Evolutionary conservation across 164 flowering plant species (phyloP).

Genomic region (Vitis riparia): DNA sequence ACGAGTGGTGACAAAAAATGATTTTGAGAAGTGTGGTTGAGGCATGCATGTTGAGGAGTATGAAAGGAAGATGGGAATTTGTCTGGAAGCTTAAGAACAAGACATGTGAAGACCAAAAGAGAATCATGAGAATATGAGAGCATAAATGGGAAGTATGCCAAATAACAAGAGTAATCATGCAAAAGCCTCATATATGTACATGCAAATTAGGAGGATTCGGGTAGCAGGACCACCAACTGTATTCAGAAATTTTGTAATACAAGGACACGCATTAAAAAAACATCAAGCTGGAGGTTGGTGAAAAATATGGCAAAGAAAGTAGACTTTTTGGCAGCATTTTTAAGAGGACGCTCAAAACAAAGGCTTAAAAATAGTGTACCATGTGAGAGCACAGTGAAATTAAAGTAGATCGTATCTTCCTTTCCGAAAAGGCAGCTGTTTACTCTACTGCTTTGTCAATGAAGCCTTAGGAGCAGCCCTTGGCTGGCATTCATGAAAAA

Average conservation of each 20-base stretch:
- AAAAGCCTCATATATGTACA: too few relatives aligned
- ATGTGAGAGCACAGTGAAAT: constrained; percentile 24
- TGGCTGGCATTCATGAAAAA: neutral
- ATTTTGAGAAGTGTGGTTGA: too few relatives aligned
- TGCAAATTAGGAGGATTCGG: too few relatives aligned
- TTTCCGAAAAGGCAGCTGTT: constrained; percentile 15
- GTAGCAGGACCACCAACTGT: neutral
- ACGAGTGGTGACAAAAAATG: too few relatives aligned
- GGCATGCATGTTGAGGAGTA: too few relatives aligned
- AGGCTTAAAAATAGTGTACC: neutral
- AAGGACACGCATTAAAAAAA: neutral
- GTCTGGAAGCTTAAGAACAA: neutral
- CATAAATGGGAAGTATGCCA: neutral
- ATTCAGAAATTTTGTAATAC: neutral
- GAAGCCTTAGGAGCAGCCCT: neutral
- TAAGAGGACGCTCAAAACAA: neutral
- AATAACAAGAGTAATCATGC: too few relatives aligned
- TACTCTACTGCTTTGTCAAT: neutral
- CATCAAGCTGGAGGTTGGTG: constrained; percentile 6
- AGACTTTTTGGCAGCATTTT: constrained; percentile 17
- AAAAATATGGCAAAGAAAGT: constrained; percentile 7
- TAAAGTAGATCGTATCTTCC: constrained; percentile 15
- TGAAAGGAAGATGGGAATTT: neutral
- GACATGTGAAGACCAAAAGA: neutral
- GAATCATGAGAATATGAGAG: neutral